These are phyloP conservation scores for Lichenothelia convexa DNA, from an alignment of 495 filamentous ascomycete genomes.

Conservation along the genomic window DNA sequence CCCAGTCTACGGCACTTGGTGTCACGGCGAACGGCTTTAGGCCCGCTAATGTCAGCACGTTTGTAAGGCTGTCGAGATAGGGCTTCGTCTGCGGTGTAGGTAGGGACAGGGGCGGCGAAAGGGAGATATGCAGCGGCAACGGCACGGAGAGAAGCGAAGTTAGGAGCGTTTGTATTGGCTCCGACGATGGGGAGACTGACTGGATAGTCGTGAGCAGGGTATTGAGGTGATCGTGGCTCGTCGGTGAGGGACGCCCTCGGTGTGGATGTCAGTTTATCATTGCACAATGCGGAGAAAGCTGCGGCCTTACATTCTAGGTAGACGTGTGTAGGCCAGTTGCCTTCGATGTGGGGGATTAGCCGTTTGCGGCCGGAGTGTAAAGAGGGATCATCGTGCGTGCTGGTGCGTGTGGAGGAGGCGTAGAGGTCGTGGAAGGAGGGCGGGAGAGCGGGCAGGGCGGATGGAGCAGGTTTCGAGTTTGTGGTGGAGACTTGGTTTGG, in stretches of 20 bases:
- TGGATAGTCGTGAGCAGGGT: no score
- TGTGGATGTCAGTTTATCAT: neutral
- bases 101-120: constrained; percentile 59
- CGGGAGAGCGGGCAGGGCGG: constrained; percentile 64
- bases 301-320: constrained; percentile 71
- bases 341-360: constrained; percentile 64
- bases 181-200: no score
- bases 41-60: constrained; percentile 22
- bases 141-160: constrained; percentile 57
- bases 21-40: constrained; percentile 34
- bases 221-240: neutral
- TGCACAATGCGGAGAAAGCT: neutral
- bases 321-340: constrained; percentile 83
- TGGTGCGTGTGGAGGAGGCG: constrained; percentile 54
- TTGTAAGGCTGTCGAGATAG: constrained; percentile 34
- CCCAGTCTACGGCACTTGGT: constrained; percentile 39
- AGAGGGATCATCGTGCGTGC: constrained; percentile 59
- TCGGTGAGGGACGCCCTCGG: neutral
- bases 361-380: constrained; percentile 74
- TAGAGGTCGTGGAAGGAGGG: constrained; percentile 76
- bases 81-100: constrained; percentile 41
- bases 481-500: neutral
- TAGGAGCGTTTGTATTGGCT: constrained; percentile 39
- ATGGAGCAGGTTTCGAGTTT: constrained; percentile 1
- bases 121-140: constrained; percentile 75